A percentile compares a stretch with the other conserved stretches of the same genome.
These are phyloP conservation scores for Colletotrichum sp. DNA, from an alignment of 2,329 filamentous ascomycete genomes.

Conservation along the genomic window DNA sequence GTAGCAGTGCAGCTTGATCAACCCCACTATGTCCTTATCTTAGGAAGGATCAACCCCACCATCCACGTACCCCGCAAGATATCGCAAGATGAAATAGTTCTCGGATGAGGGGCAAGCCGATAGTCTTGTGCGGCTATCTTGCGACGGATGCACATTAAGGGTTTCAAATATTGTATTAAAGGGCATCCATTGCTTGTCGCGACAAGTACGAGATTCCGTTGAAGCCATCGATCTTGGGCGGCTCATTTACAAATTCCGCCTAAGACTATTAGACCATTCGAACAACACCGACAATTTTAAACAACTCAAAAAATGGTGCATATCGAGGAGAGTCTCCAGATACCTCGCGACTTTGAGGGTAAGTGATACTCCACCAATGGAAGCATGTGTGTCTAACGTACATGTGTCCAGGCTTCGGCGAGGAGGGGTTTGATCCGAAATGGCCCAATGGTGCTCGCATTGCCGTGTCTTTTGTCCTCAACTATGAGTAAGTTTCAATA, in stretches of 20 bases:
- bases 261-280: fast-evolving
- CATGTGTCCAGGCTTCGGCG: not conserved
- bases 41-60: not conserved
- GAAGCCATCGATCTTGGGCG: not conserved
- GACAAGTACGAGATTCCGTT: not conserved
- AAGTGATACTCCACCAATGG: not conserved
- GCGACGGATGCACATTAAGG: fast-evolving
- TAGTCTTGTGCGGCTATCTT: not conserved
- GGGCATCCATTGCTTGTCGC: fast-evolving
- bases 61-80: not conserved
- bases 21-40: not conserved
- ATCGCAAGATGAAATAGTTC: not conserved
- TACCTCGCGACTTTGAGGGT: slow-evolving; percentile 29
- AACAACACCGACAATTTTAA: not conserved
- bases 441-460: not conserved
- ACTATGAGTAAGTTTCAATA: not conserved
- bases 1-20: not conserved
- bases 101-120: not conserved
- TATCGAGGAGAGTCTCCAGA: not conserved
- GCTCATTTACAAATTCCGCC: not conserved
- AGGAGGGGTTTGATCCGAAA: not conserved
- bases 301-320: not conserved
- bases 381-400: not conserved
- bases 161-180: not conserved
- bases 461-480: not conserved